A percentile compares a stretch with the other conserved stretches of the same genome.
phyloP scores from a whole-genome alignment of 2,329 filamentous ascomycete genomes.

The Mollisia scopiformis region DNA sequence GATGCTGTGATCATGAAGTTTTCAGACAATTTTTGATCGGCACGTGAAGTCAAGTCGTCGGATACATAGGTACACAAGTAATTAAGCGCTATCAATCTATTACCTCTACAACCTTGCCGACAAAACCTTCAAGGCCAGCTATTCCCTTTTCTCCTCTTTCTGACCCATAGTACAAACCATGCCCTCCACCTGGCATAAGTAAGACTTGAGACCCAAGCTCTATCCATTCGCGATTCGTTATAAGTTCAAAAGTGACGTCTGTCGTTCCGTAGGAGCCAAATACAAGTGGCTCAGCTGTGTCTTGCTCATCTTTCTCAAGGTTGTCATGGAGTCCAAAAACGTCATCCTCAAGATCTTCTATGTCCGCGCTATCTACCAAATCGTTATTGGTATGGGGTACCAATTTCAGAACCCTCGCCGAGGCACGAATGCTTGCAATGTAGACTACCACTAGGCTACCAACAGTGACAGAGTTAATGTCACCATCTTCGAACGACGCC shows the following conservation, averaged over 20 bases:
- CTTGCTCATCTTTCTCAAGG: constrained; percentile 40
- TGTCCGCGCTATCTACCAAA: constrained; percentile 22
- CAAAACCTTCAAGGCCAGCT: constrained; percentile 70
- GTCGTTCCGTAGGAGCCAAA: constrained; percentile 43
- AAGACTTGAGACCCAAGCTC: constrained; percentile 72
- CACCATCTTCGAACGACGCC: constrained; percentile 68
- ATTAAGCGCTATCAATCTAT: constrained; percentile 57
- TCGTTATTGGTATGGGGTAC: constrained; percentile 31
- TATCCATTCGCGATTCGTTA: constrained; percentile 73
- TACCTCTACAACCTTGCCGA: constrained; percentile 68
- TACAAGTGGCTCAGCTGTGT: constrained; percentile 34
- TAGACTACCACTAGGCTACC: constrained; percentile 81
- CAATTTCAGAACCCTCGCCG: constrained; percentile 70
- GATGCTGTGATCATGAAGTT: too few species aligned
- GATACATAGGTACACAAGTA: too few species aligned
- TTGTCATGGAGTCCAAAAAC: constrained; percentile 61
- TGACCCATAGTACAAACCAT: constrained; percentile 58
- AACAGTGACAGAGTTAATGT: constrained; percentile 64
- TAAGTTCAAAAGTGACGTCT: constrained; percentile 68
- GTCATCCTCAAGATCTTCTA: constrained; percentile 42
- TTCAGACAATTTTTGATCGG: too few species aligned
- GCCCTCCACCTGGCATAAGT: constrained; percentile 71
- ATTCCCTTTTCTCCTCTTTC: constrained; percentile 55
- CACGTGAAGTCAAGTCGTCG: too few species aligned
- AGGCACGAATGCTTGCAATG: constrained; percentile 81